Percentiles rank a stretch among this genome's conserved stretches.
phyloP scores from a whole-genome alignment of 2,329 filamentous ascomycete species.

The Fusarium sp. region DNA sequence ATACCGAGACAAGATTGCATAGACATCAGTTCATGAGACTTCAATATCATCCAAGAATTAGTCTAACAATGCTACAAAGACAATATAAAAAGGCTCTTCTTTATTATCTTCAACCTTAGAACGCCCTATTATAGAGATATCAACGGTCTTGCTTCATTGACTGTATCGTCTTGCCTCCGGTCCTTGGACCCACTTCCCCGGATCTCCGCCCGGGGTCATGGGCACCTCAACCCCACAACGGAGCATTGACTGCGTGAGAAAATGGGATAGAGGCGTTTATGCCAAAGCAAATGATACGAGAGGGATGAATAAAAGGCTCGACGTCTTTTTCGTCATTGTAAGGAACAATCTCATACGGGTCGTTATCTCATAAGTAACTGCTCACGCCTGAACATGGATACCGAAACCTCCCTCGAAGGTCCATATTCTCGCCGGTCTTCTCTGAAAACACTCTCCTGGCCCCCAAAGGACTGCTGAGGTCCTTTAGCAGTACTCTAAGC shows the following conservation, averaged over 20 bases:
- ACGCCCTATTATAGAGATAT: neutral
- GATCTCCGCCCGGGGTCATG: conserved; percentile 15
- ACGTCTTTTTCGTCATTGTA: neutral
- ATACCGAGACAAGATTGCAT: neutral
- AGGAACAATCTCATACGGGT: neutral
- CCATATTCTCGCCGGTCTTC: too few relatives aligned
- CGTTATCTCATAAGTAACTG: neutral
- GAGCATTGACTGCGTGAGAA: neutral
- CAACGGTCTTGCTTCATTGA: neutral
- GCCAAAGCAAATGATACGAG: neutral
- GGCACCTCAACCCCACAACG: conserved; percentile 11
- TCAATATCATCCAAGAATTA: neutral
- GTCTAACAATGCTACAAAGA: neutral
- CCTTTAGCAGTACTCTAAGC: neutral
- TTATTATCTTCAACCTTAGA: neutral
- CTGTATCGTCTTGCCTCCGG: neutral
- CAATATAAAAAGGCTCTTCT: neutral
- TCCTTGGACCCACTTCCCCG: conserved; percentile 11
- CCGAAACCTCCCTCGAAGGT: neutral
- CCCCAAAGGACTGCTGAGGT: neutral
- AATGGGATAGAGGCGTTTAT: conserved; percentile 4
- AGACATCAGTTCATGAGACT: neutral
- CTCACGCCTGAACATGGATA: neutral
- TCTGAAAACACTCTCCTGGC: conserved; percentile 25
- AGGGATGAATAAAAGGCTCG: neutral